These are phyloP conservation scores for Cucumis sativus DNA, from an alignment of 306 rosid genomes.

Conservation along the genomic window DNA sequence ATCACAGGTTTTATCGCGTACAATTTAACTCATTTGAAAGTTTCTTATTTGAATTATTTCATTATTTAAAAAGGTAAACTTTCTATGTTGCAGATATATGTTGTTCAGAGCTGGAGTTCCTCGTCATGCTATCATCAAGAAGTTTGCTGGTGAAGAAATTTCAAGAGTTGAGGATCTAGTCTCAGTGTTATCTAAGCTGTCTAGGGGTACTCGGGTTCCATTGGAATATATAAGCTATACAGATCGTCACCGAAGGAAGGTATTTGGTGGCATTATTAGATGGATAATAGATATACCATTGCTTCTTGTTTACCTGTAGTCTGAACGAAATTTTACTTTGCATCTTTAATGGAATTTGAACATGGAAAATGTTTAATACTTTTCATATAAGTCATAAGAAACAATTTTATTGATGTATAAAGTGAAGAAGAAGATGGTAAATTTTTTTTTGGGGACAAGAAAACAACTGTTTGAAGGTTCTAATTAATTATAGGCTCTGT, in stretches of 20 bases:
- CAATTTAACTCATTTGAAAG: background rate
- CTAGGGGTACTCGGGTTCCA: constrained; percentile 84
- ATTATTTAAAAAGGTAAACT: constrained; percentile 8
- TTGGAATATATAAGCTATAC: constrained; percentile 63
- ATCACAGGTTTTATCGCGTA: background rate
- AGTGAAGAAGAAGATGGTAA: no score
- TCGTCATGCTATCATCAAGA: constrained; percentile 88
- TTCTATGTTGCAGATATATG: constrained; percentile 60
- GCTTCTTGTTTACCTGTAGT: background rate
- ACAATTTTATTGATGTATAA: no score
- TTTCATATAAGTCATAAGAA: no score
- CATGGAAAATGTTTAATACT: background rate
- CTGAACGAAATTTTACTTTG: background rate
- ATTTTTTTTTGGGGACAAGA: no score
- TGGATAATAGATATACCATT: background rate
- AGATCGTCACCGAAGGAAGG: constrained; percentile 95
- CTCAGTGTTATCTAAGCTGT: constrained; percentile 54
- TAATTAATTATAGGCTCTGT: background rate
- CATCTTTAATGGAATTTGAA: background rate
- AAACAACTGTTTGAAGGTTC: background rate
- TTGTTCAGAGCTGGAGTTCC: constrained; percentile 89
- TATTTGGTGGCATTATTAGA: constrained; percentile 3
- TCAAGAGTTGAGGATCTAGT: constrained; percentile 57
- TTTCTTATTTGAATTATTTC: background rate
- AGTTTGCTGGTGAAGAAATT: constrained; percentile 89